Conservation (phyloP, 2,329 filamentous ascomycete genomes). For the Ramularia endophylla region DNA sequence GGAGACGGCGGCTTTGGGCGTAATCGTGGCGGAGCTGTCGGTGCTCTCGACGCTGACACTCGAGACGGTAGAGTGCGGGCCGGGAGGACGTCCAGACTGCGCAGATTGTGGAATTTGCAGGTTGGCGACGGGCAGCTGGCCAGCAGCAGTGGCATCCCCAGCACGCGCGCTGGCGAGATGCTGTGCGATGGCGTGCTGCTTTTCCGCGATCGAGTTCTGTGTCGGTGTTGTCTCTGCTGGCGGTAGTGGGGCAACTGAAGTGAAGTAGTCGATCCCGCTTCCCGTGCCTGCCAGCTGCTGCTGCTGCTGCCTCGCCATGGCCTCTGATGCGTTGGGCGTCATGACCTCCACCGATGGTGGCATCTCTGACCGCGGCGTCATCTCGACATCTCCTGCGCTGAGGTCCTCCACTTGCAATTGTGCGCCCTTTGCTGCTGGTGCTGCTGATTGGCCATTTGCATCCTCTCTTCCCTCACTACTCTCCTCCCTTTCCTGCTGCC, state of each 20-base stretch:
- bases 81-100: slow-evolving; percentile 25
- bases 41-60: slow-evolving; percentile 37
- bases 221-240: slow-evolving; percentile 3
- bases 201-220: slow-evolving; percentile 1
- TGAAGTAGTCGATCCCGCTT: slow-evolving; percentile 10
- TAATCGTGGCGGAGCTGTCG: slow-evolving; percentile 31
- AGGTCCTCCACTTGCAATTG: neutral
- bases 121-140: slow-evolving; percentile 15
- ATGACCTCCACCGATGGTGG: slow-evolving; percentile 27
- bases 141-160: slow-evolving; percentile 19
- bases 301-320: slow-evolving; percentile 3
- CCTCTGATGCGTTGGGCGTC: slow-evolving; percentile 16
- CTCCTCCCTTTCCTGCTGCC: slow-evolving; percentile 11
- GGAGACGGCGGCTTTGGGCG: slow-evolving; percentile 21
- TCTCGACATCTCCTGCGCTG: slow-evolving; percentile 29
- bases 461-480: neutral
- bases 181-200: neutral
- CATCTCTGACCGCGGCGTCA: slow-evolving; percentile 37
- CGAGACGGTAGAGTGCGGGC: slow-evolving; percentile 36
- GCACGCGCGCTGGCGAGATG: slow-evolving; percentile 1
- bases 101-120: slow-evolving; percentile 10
- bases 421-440: slow-evolving; percentile 1
- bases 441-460: slow-evolving; percentile 1
- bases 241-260: neutral
- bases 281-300: slow-evolving; percentile 2